Evolutionary conservation across 1,139 yeast species (phyloP), one percentile per base, ranked within the genome.

Genomic region (Yamadazyma songkhlaensis): DNA sequence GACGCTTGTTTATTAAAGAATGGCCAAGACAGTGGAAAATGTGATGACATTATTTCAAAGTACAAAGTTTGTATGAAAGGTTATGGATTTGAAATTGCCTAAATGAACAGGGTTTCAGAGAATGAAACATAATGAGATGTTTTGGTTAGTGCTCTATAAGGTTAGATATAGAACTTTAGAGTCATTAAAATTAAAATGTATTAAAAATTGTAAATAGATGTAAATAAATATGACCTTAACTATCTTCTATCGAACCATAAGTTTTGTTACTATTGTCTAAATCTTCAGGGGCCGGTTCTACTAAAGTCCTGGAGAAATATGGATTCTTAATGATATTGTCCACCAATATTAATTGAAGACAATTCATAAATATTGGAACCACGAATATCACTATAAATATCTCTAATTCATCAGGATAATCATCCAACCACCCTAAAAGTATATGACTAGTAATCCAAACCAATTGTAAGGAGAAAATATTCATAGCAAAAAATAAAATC

Each of bases 31-130:
- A 72, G 86, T 38, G 90, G 84, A 27, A 84, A 88, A 54, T 92
- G 98, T 64, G 78, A 82, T 45, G 75, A 75, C 39, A 60, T 87
- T 41, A 83, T 92, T 45, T 62, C 64, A 25, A 71, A 79, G 45
- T 92, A 90, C 72, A 89, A 87, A 62, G 55, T 57, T 28, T 92
- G 98, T 64, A 92, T 92, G 98, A 83, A 82, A 59, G 89, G 95
- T 25, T 90, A 64, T 57, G 97, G 97, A 0, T 92, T 90, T 60
- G 76, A 62, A 36, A 65, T 61, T 28, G 43, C 47, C 13, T 47
- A 39, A 30, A 30, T 17, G 11, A 3, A 23, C 32, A n/a, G 27
- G 15, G 8, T 25, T 7, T 7, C 33, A 11, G 10, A 9, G n/a
- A 31, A 6, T 4, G 20, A 23, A 32, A n/a, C n/a, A n/a, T n/a